A percentile compares a stretch with the other conserved stretches of the same genome.
Evolutionary conservation across 192 early-diverging fungal species (phyloP).

Genomic region (Rhizophlyctis rosea): DNA sequence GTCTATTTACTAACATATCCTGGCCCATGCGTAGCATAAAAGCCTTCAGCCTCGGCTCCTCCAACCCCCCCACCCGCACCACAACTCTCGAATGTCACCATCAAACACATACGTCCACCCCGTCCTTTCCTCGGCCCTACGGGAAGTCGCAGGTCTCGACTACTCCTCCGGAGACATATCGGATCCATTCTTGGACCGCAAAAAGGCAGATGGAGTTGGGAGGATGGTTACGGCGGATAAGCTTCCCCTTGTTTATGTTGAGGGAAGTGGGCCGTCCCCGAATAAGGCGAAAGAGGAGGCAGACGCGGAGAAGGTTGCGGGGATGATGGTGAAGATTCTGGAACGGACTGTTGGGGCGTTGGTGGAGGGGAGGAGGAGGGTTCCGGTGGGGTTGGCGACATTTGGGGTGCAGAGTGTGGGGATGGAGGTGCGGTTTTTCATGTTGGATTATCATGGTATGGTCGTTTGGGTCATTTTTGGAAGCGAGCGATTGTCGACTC

Average conservation of each 20-base stretch:
- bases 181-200: background rate
- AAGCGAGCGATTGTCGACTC: too few relatives aligned
- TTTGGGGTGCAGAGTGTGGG: background rate
- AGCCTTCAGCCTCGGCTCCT: too few relatives aligned
- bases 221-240: background rate
- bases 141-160: background rate
- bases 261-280: background rate
- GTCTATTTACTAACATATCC: too few relatives aligned
- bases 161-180: constrained; percentile 2
- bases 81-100: too few relatives aligned
- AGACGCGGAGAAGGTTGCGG: background rate
- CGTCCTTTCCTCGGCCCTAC: too few relatives aligned
- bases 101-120: too few relatives aligned
- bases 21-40: too few relatives aligned
- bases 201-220: background rate
- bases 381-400: background rate
- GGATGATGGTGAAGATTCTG: background rate
- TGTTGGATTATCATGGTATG: background rate
- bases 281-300: constrained; percentile 1
- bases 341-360: background rate
- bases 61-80: too few relatives aligned
- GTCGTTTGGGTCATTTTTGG: too few relatives aligned
- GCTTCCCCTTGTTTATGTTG: constrained; percentile 4
- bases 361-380: background rate
- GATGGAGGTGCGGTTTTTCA: background rate